Evolutionary conservation across 1,284 basidiomycete genomes (phyloP).

Genomic region (Earliella scabrosa): DNA sequence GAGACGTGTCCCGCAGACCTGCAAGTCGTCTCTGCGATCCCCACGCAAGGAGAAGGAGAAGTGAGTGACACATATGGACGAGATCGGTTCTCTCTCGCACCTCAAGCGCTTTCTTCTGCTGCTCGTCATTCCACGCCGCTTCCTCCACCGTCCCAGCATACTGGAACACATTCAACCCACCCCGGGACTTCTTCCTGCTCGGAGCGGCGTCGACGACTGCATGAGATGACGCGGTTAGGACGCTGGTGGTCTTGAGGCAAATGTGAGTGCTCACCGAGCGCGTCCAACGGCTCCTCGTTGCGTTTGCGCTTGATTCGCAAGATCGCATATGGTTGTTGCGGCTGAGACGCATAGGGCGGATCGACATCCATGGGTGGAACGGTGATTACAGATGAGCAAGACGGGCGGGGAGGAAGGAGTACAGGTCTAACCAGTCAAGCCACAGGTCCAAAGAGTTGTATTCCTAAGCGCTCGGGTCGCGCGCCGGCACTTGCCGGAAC

Average conservation of each 20-base stretch:
- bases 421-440: too few species aligned
- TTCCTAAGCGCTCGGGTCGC: too few species aligned
- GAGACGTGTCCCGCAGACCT: constrained; percentile 19
- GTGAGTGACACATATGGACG: not conserved
- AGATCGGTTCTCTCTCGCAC: constrained; percentile 21
- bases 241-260: not conserved
- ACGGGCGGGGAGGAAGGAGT: too few species aligned
- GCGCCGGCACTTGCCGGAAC: too few species aligned
- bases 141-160: constrained; percentile 79
- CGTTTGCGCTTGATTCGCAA: constrained; percentile 80
- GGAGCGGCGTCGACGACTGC: constrained; percentile 67
- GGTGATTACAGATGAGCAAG: not conserved
- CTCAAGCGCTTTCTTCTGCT: constrained; percentile 61
- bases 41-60: too few species aligned
- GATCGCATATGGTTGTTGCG: constrained; percentile 60
- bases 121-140: constrained; percentile 65
- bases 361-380: constrained; percentile 21
- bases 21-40: constrained; percentile 17
- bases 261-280: constrained; percentile 54
- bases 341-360: constrained; percentile 10
- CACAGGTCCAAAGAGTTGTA: too few species aligned
- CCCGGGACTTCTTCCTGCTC: constrained; percentile 63
- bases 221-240: not conserved
- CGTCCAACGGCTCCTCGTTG: constrained; percentile 78
- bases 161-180: constrained; percentile 68